phyloP scores from a whole-genome alignment of 345 rosid species.

The Eucalyptus camaldulensis region DNA sequence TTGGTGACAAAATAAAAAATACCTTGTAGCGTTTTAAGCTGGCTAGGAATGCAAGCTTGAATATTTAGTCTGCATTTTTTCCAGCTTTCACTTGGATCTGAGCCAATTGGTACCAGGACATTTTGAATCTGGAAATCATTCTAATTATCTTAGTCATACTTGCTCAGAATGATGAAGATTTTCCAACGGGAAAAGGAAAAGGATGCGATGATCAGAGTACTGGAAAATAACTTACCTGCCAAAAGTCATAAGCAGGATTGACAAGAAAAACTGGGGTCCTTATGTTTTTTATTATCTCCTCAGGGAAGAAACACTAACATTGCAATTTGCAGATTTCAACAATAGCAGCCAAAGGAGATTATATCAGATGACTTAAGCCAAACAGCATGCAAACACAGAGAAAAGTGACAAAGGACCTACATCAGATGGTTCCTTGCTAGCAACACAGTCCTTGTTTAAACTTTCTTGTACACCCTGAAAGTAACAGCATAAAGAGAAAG shows the following conservation, averaged over 20 bases:
- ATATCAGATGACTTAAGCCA: background rate
- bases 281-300: conserved; percentile 37
- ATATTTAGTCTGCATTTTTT: conserved; percentile 51
- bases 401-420: conserved; percentile 9
- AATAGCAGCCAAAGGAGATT: background rate
- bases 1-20: background rate
- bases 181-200: background rate
- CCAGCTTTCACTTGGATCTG: conserved; percentile 54
- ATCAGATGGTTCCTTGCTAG: conserved; percentile 27
- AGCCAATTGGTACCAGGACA: conserved; percentile 49
- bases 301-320: conserved; percentile 65
- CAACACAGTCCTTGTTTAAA: conserved; percentile 15
- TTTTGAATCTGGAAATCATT: conserved; percentile 42
- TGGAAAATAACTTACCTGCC: conserved; percentile 57
- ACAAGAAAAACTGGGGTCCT: conserved; percentile 68
- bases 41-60: conserved; percentile 40
- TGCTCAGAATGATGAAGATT: background rate
- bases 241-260: conserved; percentile 81
- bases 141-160: background rate
- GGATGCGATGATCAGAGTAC: background rate
- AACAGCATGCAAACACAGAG: background rate
- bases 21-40: conserved; percentile 60
- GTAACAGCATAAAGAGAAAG: background rate
- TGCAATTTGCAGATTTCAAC: background rate
- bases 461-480: conserved; percentile 4